These are phyloP conservation scores for Carallia pectinifolia DNA, from an alignment of 345 rosid genomes.

Conservation along the genomic window DNA sequence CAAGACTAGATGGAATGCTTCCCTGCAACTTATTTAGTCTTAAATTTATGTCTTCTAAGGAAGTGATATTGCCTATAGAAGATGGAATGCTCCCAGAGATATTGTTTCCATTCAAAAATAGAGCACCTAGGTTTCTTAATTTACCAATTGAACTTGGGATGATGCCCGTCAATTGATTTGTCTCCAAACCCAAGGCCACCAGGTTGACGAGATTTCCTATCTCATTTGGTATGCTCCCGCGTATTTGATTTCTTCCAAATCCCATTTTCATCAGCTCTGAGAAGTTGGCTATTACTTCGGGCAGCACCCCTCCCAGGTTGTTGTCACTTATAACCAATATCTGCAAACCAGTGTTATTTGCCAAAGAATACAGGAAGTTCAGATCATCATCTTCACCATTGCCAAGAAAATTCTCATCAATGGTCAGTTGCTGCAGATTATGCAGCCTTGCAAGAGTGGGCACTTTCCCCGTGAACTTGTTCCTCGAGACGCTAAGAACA, in stretches of 20 bases:
- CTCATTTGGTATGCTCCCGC: constrained; percentile 2
- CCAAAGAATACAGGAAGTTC: constrained; percentile 4
- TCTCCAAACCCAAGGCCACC: background rate
- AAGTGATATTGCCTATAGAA: background rate
- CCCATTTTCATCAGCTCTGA: background rate
- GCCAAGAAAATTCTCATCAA: constrained; percentile 11
- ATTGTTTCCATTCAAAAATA: background rate
- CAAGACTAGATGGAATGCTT: constrained; percentile 12
- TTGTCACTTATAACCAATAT: background rate
- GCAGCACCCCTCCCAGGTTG: constrained; percentile 11
- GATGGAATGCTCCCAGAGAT: constrained; percentile 13
- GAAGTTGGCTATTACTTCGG: constrained; percentile 15
- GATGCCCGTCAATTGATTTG: constrained; percentile 6
- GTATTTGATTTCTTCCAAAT: background rate
- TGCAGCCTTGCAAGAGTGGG: constrained; percentile 12
- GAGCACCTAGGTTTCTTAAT: background rate
- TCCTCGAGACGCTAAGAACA: background rate
- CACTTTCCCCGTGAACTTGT: constrained; percentile 16
- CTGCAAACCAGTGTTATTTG: constrained; percentile 4
- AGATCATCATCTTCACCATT: constrained; percentile 11
- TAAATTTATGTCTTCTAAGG: background rate
- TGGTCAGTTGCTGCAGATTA: background rate
- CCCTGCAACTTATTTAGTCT: constrained; percentile 7
- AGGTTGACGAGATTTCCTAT: constrained; percentile 9
- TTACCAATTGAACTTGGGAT: background rate